These are phyloP conservation scores for Plantago elongata DNA, from an alignment of 257 asterid species.

Conservation along the genomic window DNA sequence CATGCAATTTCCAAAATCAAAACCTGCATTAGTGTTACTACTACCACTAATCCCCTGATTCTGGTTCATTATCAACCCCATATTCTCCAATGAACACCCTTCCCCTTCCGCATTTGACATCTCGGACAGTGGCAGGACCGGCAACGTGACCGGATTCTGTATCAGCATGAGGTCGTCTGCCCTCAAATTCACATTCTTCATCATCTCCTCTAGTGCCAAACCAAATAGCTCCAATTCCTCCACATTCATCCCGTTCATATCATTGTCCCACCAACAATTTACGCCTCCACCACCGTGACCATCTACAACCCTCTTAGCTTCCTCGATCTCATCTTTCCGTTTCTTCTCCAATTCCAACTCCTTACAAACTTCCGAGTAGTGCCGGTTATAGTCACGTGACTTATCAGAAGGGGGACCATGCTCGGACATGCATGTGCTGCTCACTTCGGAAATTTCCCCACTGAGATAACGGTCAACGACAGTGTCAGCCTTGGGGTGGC, in stretches of 20 bases:
- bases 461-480: slow-evolving; percentile 30
- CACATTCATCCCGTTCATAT: slow-evolving; percentile 22
- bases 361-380: slow-evolving; percentile 6
- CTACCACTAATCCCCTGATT: not conserved
- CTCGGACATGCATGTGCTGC: not conserved
- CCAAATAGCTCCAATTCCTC: slow-evolving; percentile 36
- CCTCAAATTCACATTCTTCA: slow-evolving; percentile 21
- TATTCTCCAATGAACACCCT: slow-evolving; percentile 2
- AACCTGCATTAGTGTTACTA: not conserved
- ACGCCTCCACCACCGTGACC: slow-evolving; percentile 13
- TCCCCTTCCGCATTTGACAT: slow-evolving; percentile 9
- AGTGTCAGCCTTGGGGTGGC: slow-evolving; percentile 38
- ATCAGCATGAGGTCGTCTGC: slow-evolving; percentile 18
- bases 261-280: slow-evolving; percentile 41
- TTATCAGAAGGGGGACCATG: not conserved
- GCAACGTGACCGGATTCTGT: not conserved
- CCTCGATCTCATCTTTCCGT: slow-evolving; percentile 22
- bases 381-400: not conserved
- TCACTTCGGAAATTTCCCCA: not conserved
- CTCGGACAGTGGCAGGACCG: slow-evolving; percentile 16
- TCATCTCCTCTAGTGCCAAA: slow-evolving; percentile 39
- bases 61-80: not conserved
- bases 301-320: slow-evolving; percentile 21
- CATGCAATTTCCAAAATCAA: no score
- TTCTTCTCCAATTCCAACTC: slow-evolving; percentile 29